Evolutionary conservation across 768 basidiomycete genomes (phyloP).

Genomic region (Naganishia vishniacii): DNA sequence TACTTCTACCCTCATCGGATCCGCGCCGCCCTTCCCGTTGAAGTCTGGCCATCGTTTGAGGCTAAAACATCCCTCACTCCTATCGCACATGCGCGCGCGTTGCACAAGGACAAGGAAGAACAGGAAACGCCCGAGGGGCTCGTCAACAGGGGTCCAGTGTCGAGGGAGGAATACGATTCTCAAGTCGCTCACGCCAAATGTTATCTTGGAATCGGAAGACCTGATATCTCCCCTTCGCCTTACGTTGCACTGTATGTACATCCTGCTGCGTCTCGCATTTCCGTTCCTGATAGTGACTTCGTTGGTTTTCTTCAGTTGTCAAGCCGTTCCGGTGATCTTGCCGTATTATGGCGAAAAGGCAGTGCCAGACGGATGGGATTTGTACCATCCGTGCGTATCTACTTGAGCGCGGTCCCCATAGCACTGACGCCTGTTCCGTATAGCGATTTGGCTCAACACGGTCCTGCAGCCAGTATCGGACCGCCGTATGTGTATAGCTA

Average conservation of each 20-base stretch:
- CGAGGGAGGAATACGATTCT: slow-evolving; percentile 32
- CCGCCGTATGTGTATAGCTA: slow-evolving; percentile 47
- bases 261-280: no score
- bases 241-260: slow-evolving; percentile 40
- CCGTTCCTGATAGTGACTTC: no score
- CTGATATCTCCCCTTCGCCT: slow-evolving; percentile 39
- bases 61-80: not conserved
- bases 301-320: not conserved
- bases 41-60: slow-evolving; percentile 8
- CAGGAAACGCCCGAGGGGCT: not conserved
- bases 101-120: not conserved
- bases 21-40: not conserved
- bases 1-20: slow-evolving; percentile 18
- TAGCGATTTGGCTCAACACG: slow-evolving; percentile 36
- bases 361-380: slow-evolving; percentile 35
- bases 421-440: not conserved
- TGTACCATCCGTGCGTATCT: slow-evolving; percentile 25
- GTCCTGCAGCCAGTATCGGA: slow-evolving; percentile 40
- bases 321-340: slow-evolving; percentile 16
- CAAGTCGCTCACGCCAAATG: slow-evolving; percentile 38
- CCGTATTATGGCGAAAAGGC: slow-evolving; percentile 25
- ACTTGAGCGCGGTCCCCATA: not conserved
- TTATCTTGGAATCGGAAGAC: slow-evolving; percentile 41
- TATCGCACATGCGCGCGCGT: not conserved
- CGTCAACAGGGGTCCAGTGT: slow-evolving; percentile 30